Base-by-base conservation (phyloP, 192 early-diverging fungal species). In the Mortierella hygrophila region DNA sequence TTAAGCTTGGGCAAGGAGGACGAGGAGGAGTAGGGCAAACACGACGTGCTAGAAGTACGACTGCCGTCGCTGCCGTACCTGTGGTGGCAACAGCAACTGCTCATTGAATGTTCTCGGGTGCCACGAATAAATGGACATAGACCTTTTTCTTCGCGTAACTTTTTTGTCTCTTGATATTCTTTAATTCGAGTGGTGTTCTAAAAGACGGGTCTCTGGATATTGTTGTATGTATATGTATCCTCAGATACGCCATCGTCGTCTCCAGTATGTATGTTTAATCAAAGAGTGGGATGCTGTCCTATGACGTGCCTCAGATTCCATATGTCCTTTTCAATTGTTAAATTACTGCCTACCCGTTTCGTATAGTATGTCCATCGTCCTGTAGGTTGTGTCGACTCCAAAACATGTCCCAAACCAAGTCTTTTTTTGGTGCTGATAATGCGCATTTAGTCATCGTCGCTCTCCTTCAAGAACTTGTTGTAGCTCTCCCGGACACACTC, bases 401-500 rank as follows among this genome's bases (percentile, higher is more conserved):
- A 13, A 46, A 46, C 10, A 46, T 1, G 65, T 26, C 26, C 26
- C 32, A 26, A 35, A 32, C 26, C 11, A 35, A 29, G 65, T 68
- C 26, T 15, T 20, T 10, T 10, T 20, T 10, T 32, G 40, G 42
- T 46, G 20, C 20, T 21, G 16, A 18, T 21, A 18, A 18, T 21
- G 5, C 5, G 16, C 11, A 18, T 60, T 74, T 78, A 85, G 49
- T 86, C 84, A 37, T 86, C 79, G 26, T 86, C 84, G 52, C 69
- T 74, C 42, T 86, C 84, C 72, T 68, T 81, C 79, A 86, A 47
- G 26, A 86, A 86, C 55, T 86, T 86, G 78, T 75, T 86, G 72
- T 81, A 86, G 72, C 84, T 84, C 79, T 75, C 93, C 68, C 92
- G 81, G 23, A 87, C 86, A 78, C 92, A 92, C 80, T 95, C 94